phyloP scores from a whole-genome alignment of 768 basidiomycete genomes.

The Nidula microcarpa region DNA sequence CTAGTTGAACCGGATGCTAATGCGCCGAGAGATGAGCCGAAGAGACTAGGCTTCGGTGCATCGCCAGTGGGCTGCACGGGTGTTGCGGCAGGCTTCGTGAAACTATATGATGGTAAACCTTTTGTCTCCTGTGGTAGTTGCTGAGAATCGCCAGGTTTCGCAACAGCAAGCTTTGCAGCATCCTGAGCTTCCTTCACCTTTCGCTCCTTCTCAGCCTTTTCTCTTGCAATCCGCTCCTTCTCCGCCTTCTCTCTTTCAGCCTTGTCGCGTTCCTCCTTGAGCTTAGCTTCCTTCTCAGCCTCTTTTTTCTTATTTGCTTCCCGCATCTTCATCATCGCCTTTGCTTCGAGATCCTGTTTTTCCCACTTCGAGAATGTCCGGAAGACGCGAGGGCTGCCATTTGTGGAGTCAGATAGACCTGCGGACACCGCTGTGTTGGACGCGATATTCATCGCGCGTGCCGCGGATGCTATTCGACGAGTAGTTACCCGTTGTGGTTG shows the following conservation, averaged over 20 bases:
- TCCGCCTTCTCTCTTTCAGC: constrained; percentile 26
- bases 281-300: constrained; percentile 37
- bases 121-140: no score
- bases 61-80: no score
- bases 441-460: constrained; percentile 24
- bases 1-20: no score
- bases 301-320: constrained; percentile 42
- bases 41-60: no score
- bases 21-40: no score
- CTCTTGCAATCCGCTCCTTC: constrained; percentile 26
- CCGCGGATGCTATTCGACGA: constrained; percentile 36
- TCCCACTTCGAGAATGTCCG: constrained; percentile 75
- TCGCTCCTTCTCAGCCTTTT: constrained; percentile 21
- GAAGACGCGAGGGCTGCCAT: constrained; percentile 29
- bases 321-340: constrained; percentile 71
- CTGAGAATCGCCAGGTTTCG: no score
- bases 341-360: constrained; percentile 81
- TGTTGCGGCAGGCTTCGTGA: no score
- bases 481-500: constrained; percentile 18
- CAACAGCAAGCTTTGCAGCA: no score
- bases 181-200: constrained; percentile 13
- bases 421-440: constrained; percentile 8
- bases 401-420: constrained; percentile 53
- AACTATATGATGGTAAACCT: no score
- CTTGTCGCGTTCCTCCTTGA: constrained; percentile 35